Conservation (phyloP, 257 asterid genomes). For the Henckelia pumila region DNA sequence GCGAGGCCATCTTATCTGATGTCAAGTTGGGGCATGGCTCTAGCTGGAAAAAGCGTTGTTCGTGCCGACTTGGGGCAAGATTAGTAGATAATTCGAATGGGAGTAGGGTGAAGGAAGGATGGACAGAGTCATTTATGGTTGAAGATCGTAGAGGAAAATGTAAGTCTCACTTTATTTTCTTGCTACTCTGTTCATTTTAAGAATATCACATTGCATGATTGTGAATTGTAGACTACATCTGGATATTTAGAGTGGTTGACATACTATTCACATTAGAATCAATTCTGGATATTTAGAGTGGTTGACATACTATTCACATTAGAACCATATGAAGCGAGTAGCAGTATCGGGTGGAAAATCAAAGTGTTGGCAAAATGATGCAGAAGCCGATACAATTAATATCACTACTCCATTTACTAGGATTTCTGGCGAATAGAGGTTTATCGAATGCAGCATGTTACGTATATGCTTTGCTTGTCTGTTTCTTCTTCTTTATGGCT, state of each 20-base stretch:
- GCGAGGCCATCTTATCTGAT: slow-evolving; percentile 30
- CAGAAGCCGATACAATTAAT: neutral
- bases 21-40: slow-evolving; percentile 37
- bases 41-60: slow-evolving; percentile 34
- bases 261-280: too few relatives aligned
- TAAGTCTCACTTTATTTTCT: slow-evolving; percentile 25
- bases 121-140: slow-evolving; percentile 40
- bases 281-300: neutral
- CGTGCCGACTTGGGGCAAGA: slow-evolving; percentile 51
- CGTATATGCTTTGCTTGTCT: neutral
- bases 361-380: neutral
- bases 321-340: neutral
- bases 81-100: slow-evolving; percentile 26
- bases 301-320: neutral
- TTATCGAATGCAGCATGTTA: neutral
- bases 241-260: neutral
- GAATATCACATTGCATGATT: neutral
- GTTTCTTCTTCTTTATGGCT: neutral
- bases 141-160: slow-evolving; percentile 38
- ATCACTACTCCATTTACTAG: neutral
- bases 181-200: neutral
- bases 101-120: slow-evolving; percentile 35
- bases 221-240: neutral
- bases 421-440: neutral
- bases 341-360: too few relatives aligned